These are phyloP conservation scores for Pseudogymnoascus sp. DNA, from an alignment of 2,329 filamentous ascomycete species.

Conservation along the genomic window DNA sequence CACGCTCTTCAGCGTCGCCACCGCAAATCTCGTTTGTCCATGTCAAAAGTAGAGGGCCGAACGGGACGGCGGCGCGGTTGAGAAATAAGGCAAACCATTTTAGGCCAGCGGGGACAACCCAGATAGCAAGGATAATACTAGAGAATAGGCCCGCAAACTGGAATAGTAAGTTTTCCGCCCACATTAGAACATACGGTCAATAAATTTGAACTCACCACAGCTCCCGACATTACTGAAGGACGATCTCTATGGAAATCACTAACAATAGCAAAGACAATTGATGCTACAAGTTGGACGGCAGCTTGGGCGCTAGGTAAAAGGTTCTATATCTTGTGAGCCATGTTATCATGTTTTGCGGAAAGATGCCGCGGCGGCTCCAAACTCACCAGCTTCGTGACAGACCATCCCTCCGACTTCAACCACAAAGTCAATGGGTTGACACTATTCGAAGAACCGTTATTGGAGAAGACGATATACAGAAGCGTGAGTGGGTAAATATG, in stretches of 20 bases:
- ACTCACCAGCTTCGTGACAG: not conserved
- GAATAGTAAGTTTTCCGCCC: not conserved
- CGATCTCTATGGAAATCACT: not conserved
- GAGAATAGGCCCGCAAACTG: not conserved
- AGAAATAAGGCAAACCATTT: not conserved
- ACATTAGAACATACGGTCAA: not conserved
- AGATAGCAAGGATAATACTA: not conserved
- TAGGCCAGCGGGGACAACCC: not conserved
- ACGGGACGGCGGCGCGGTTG: not conserved
- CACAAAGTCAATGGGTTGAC: not conserved
- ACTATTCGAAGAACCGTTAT: not conserved
- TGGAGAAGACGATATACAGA: conserved; percentile 43
- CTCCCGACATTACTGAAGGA: not conserved
- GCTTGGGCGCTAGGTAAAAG: not conserved
- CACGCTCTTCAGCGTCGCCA: conserved; percentile 55
- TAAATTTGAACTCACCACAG: not conserved
- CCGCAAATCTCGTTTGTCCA: conserved; percentile 49
- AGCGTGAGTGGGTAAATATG: conserved; percentile 44
- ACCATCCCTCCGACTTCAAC: not conserved
- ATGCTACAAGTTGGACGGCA: not conserved
- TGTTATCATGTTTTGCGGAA: not conserved
- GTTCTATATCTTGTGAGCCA: not conserved
- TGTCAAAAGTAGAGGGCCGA: conserved; percentile 20
- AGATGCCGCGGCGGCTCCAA: not conserved
- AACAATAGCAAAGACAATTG: not conserved